Conservation (phyloP, 164 flowering plant species). For the Euptelea pleiosperma region DNA sequence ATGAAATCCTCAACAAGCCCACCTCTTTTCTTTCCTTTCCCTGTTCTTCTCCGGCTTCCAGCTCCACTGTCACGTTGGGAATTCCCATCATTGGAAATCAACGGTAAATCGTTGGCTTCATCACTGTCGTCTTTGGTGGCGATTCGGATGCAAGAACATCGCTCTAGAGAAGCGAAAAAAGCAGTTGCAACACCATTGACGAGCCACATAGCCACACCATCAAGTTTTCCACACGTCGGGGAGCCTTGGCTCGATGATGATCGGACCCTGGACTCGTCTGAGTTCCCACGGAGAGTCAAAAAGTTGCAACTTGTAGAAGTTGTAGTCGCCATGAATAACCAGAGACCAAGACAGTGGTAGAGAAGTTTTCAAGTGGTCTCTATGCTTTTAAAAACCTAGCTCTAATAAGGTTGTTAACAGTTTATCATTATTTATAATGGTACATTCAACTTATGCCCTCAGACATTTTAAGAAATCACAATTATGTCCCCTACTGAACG, state of each 20-base stretch:
- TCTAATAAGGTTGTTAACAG: constrained; percentile 2
- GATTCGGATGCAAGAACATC: constrained; percentile 71
- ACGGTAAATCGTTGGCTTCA: constrained; percentile 51
- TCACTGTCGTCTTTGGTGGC: constrained; percentile 55
- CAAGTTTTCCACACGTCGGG: constrained; percentile 41
- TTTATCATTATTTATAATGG: no score
- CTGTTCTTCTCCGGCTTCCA: constrained; percentile 24
- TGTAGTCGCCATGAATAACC: constrained; percentile 38
- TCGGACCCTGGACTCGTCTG: constrained; percentile 34
- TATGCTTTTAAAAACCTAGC: neutral
- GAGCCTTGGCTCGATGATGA: constrained; percentile 27
- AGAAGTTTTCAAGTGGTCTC: constrained; percentile 1
- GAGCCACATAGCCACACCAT: constrained; percentile 73
- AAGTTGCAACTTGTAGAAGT: constrained; percentile 35
- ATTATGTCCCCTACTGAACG: neutral
- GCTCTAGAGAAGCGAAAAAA: constrained; percentile 66
- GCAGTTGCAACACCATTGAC: constrained; percentile 52
- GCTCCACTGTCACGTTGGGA: constrained; percentile 14
- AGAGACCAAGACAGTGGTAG: neutral
- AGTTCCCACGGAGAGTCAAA: constrained; percentile 30
- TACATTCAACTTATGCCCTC: constrained; percentile 3
- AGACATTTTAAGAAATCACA: neutral
- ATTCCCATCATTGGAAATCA: constrained; percentile 53
- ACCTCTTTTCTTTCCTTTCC: constrained; percentile 42
- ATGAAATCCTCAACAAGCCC: constrained; percentile 20